Percentiles rank a stretch among this genome's conserved stretches.
Evolutionary conservation across 2,329 filamentous ascomycete genomes (phyloP).

Genomic region (Cercospora nicotianae): DNA sequence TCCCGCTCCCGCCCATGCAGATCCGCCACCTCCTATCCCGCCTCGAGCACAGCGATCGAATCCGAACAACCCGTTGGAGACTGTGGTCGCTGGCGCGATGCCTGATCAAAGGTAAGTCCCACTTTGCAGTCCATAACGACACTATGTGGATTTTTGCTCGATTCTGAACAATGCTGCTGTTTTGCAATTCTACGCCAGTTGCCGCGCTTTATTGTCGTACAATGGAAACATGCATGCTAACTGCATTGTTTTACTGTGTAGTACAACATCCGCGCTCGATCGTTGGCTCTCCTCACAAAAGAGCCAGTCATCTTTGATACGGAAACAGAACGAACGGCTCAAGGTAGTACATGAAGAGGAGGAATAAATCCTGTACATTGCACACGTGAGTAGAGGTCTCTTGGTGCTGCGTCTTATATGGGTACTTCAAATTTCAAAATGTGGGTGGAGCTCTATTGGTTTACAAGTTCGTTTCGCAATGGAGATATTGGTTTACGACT

Average conservation of each 20-base stretch:
- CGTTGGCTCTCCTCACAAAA: slow-evolving; percentile 33
- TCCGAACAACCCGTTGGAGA: slow-evolving; percentile 24
- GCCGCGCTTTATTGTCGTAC: background rate
- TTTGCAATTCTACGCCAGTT: no score
- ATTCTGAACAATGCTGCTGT: no score
- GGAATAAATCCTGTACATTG: slow-evolving; percentile 2
- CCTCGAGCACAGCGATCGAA: slow-evolving; percentile 8
- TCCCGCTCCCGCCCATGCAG: background rate
- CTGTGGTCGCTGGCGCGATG: slow-evolving; percentile 28
- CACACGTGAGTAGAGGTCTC: background rate
- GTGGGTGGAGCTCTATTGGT: no score
- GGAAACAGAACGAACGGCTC: slow-evolving; percentile 26
- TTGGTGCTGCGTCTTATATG: background rate
- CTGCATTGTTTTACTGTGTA: slow-evolving; percentile 17
- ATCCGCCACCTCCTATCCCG: slow-evolving; percentile 2
- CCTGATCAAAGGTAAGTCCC: slow-evolving; percentile 33
- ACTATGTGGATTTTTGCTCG: no score
- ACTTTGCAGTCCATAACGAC: background rate
- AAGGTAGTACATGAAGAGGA: slow-evolving; percentile 33
- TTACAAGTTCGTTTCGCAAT: no score
- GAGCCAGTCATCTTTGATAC: slow-evolving; percentile 24
- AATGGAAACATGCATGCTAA: background rate
- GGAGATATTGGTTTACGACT: no score
- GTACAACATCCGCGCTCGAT: slow-evolving; percentile 30
- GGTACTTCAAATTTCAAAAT: background rate